Base-by-base conservation (phyloP, 1,284 basidiomycete species). In the Microbotryum intermedium region DNA sequence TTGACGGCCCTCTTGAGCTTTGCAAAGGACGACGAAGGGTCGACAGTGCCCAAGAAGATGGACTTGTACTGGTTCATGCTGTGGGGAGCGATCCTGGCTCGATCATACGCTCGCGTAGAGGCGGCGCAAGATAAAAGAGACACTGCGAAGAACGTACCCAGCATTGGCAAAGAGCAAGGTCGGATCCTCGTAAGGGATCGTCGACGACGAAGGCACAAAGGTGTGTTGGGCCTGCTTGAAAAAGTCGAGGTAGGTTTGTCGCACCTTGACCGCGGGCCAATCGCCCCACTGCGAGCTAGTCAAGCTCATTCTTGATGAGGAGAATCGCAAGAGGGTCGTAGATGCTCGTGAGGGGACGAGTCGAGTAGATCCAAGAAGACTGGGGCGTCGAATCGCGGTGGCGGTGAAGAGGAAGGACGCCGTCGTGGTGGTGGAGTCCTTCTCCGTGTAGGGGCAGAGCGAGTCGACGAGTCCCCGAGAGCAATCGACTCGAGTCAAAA, bases 131-230 rank as follows among this genome's bases (percentile, higher is more conserved):
- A 23, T 3, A 34, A 6, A 23, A 6, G 18, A 30, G 42, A 18
- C 6, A 18, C 26, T 20, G n/a, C 11, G 47, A 43, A 54, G 25
- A 55, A 71, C 72, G 67, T 64, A 77, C 72, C 77, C 74, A 67
- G 94, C 94, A 79, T 98, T 98, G 68, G 93, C 91, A 72, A 98
- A 98, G 64, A 98, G 84, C 47, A 98, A 81, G 8, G 94, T 97
- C 4, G 95, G 75, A 64, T 77, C 76, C 34, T 98, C 94, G 76
- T 92, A 97, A 1, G 94, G 94, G 69, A 98, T 89, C 50, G 91
- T 94, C 16, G 89, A 83, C 7, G 89, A 92, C 49, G 90, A 94
- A n/a, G 87, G 87, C 61, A 93, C 90, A 75, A 91, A 95, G 43
- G 87, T 87, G 77, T 98, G 95, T 70, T 84, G 84, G 53, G 79